Percentiles rank a stretch among this genome's conserved stretches.
Conservation (phyloP, 2,329 filamentous ascomycete species). For the Pseudopyrenochaeta lycopersici region DNA sequence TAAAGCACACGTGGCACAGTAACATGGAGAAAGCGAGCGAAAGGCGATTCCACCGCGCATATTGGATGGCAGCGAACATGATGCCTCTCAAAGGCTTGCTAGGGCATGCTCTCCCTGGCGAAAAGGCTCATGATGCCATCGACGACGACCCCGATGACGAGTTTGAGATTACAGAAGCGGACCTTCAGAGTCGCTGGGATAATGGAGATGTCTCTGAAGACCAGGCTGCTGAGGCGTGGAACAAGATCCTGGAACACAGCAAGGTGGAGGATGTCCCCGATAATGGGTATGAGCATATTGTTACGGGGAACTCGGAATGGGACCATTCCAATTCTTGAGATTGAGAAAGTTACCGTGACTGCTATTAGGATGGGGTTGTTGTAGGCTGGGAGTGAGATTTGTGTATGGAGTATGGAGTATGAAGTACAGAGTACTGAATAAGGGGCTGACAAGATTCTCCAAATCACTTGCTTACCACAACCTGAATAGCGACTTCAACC, state of each 20-base stretch:
- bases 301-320: slow-evolving; percentile 14
- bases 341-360: background rate
- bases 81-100: slow-evolving; percentile 20
- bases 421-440: too few relatives aligned
- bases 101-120: slow-evolving; percentile 1
- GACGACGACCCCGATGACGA: slow-evolving; percentile 9
- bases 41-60: slow-evolving; percentile 39
- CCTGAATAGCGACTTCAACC: too few relatives aligned
- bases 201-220: background rate
- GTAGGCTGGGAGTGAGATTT: too few relatives aligned
- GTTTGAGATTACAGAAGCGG: slow-evolving; percentile 9
- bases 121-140: slow-evolving; percentile 11
- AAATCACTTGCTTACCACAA: too few relatives aligned
- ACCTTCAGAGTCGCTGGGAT: slow-evolving; percentile 15
- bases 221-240: slow-evolving; percentile 7
- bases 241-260: background rate
- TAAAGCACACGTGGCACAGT: slow-evolving; percentile 21
- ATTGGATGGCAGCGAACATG: slow-evolving; percentile 38
- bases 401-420: too few relatives aligned
- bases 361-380: background rate
- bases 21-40: slow-evolving; percentile 20
- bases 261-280: background rate
- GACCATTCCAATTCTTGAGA: background rate
- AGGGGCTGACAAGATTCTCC: too few relatives aligned
- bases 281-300: slow-evolving; percentile 7